phyloP scores from a whole-genome alignment of 2,329 filamentous ascomycete species.

The Cladosporium cucumerinum region DNA sequence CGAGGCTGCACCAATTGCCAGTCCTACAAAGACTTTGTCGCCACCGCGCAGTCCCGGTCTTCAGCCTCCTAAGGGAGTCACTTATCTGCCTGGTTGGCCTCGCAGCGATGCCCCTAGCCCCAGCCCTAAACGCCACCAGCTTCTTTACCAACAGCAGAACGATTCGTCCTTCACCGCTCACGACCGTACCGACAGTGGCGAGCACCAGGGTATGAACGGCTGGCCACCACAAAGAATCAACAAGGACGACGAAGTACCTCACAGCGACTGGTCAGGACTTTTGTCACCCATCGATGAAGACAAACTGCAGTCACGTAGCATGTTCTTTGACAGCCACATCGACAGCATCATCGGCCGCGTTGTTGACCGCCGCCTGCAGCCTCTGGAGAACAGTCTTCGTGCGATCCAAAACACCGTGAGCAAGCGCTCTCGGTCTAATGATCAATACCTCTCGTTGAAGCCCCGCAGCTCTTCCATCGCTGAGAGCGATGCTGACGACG shows the following conservation, averaged over 20 bases:
- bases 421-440: conserved; percentile 64
- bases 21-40: conserved; percentile 10
- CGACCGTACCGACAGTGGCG: conserved; percentile 40
- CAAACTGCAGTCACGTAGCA: conserved; percentile 75
- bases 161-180: conserved; percentile 35
- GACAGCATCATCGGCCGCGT: conserved; percentile 79
- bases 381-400: conserved; percentile 74
- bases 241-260: conserved; percentile 61
- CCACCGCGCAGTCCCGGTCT: conserved; percentile 28
- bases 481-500: conserved; percentile 91
- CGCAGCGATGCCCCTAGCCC: conserved; percentile 72
- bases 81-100: conserved; percentile 33
- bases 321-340: conserved; percentile 88
- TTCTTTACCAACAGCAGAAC: conserved; percentile 16
- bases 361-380: conserved; percentile 71
- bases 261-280: conserved; percentile 89
- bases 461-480: conserved; percentile 43
- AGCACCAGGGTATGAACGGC: conserved; percentile 37
- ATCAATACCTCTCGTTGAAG: conserved; percentile 35
- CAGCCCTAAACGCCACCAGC: conserved; percentile 47
- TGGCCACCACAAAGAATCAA: conserved; percentile 45
- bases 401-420: conserved; percentile 58
- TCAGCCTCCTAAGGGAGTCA: conserved; percentile 30
- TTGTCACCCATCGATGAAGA: conserved; percentile 79
- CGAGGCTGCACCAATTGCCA: conserved; percentile 32